These are phyloP conservation scores for Backusella sp. DNA, from an alignment of 192 early-diverging fungal species.

Conservation along the genomic window DNA sequence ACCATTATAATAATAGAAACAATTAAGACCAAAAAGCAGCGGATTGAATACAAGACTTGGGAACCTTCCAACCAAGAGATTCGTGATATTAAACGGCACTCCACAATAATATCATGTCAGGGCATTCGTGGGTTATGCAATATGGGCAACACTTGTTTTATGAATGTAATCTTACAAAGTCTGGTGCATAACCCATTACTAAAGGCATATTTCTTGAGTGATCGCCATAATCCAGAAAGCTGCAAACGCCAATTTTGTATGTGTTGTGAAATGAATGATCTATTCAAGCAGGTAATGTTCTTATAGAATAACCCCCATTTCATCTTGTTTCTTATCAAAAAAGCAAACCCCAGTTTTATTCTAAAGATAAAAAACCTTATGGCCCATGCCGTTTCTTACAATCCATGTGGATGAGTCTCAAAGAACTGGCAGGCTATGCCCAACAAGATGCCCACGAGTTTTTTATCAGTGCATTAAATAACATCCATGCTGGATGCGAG, in stretches of 20 bases:
- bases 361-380: conserved; percentile 67
- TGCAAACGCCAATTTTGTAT: conserved; percentile 78
- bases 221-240: conserved; percentile 70
- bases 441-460: conserved; percentile 99
- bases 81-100: conserved; percentile 44
- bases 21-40: conserved; percentile 46
- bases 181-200: conserved; percentile 92
- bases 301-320: too few relatives aligned
- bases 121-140: conserved; percentile 83
- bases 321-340: neutral
- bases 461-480: conserved; percentile 85
- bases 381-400: conserved; percentile 83
- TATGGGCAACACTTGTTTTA: conserved; percentile 95
- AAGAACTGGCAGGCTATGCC: conserved; percentile 86
- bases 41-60: conserved; percentile 51
- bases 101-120: conserved; percentile 49
- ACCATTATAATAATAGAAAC: conserved; percentile 35
- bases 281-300: conserved; percentile 68
- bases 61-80: conserved; percentile 56
- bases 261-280: conserved; percentile 89
- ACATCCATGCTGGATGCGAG: conserved; percentile 72
- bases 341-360: conserved; percentile 54
- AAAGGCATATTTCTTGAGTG: conserved; percentile 87
- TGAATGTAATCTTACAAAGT: conserved; percentile 91
- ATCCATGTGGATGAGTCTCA: conserved; percentile 85